These are phyloP conservation scores for Aureobasidium musti DNA, from an alignment of 2,329 filamentous ascomycete genomes.

Conservation along the genomic window DNA sequence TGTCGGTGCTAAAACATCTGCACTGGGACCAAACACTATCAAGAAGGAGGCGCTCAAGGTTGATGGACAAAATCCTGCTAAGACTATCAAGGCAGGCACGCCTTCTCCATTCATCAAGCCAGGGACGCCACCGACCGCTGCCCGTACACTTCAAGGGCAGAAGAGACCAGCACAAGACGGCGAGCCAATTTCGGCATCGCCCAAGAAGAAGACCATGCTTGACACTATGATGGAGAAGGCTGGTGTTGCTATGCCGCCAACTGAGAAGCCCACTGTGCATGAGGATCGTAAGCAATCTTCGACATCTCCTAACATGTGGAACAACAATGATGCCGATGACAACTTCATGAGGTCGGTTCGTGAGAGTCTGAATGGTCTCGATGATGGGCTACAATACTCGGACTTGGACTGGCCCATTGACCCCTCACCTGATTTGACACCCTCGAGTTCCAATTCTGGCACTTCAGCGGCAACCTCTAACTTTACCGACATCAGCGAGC, in stretches of 20 bases:
- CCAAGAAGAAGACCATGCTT: conserved; percentile 37
- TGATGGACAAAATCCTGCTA: conserved; percentile 41
- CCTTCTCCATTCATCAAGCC: conserved; percentile 31
- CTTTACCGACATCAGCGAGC: conserved; percentile 48
- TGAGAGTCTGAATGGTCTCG: conserved; percentile 35
- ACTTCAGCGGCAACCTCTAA: conserved; percentile 44
- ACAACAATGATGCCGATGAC: conserved; percentile 16
- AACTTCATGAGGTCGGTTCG: conserved; percentile 29
- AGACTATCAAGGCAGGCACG: conserved; percentile 39
- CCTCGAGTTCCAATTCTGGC: conserved; percentile 34
- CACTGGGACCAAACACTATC: conserved; percentile 35
- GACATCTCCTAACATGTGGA: conserved; percentile 3
- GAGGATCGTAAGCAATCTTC: conserved; percentile 35
- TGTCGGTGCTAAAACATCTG: conserved; percentile 31
- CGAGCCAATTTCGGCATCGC: conserved; percentile 31
- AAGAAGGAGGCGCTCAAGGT: conserved; percentile 32
- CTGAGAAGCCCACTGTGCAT: conserved; percentile 33
- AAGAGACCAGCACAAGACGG: conserved; percentile 34
- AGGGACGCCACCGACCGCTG: conserved; percentile 30
- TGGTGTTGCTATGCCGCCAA: conserved; percentile 31
- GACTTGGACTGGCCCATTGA: conserved; percentile 33
- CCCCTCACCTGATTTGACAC: conserved; percentile 36
- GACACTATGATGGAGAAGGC: conserved; percentile 33
- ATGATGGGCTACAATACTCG: conserved; percentile 32
- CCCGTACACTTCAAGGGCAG: conserved; percentile 30